Conservation (phyloP, 1,139 yeast genomes). For the Blastobotrys malaysiensis region DNA sequence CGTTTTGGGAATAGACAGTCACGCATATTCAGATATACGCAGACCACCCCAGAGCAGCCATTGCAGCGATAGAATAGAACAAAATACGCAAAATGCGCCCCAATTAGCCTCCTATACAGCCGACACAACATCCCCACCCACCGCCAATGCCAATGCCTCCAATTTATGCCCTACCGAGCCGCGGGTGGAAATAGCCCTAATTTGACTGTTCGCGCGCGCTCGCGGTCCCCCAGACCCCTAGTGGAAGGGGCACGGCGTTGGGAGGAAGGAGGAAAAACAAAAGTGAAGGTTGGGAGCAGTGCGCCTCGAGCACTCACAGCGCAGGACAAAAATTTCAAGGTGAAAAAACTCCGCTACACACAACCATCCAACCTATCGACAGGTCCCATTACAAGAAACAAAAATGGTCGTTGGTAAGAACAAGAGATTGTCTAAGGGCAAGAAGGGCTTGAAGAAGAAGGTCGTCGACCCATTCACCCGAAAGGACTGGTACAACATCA, state of each 20-base stretch:
- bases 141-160: too few relatives aligned
- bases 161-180: too few relatives aligned
- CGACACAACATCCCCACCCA: too few relatives aligned
- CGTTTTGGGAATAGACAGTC: neutral
- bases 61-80: neutral
- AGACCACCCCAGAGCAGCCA: neutral
- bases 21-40: neutral
- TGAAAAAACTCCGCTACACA: neutral
- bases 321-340: neutral
- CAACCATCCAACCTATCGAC: conserved; percentile 2
- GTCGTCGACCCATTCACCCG: conserved; percentile 93
- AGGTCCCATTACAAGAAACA: conserved; percentile 9
- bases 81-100: too few relatives aligned
- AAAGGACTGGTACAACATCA: conserved; percentile 92
- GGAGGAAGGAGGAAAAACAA: conserved; percentile 1
- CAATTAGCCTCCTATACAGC: too few relatives aligned
- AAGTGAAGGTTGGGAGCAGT: neutral
- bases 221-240: neutral
- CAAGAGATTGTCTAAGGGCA: conserved; percentile 94
- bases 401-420: conserved; percentile 93
- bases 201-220: neutral
- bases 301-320: conserved; percentile 1
- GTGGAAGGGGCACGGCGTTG: neutral
- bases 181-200: neutral
- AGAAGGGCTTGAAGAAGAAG: conserved; percentile 94